Conservation (phyloP, 306 rosid genomes). For the Cotoneaster glaucophyllus region DNA sequence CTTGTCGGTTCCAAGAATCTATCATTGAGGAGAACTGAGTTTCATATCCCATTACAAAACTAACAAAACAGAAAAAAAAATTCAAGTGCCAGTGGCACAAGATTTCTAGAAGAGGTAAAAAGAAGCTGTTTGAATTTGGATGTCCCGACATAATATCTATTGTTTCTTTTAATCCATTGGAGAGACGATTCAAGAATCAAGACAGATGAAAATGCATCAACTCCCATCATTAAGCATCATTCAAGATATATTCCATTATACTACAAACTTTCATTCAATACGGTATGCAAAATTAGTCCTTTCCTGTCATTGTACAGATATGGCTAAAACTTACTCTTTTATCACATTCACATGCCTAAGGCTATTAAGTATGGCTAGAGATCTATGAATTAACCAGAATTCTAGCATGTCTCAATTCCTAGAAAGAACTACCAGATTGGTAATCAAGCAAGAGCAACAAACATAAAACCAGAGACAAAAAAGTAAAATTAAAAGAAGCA, state of each 20-base stretch:
- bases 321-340: not conserved
- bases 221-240: not conserved
- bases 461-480: not conserved
- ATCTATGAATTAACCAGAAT: not conserved
- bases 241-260: not conserved
- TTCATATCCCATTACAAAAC: not conserved
- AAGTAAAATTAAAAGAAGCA: too few relatives aligned
- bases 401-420: not conserved
- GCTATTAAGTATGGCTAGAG: not conserved
- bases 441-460: not conserved
- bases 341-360: not conserved
- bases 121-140: not conserved
- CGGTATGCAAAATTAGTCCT: not conserved
- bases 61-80: not conserved
- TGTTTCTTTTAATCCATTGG: not conserved
- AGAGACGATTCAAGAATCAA: not conserved
- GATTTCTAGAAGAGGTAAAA: not conserved
- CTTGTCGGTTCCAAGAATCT: conserved; percentile 84
- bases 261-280: not conserved
- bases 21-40: conserved; percentile 14
- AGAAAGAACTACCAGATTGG: not conserved
- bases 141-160: not conserved
- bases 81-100: not conserved
- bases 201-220: not conserved
- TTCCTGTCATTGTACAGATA: not conserved